phyloP scores from a whole-genome alignment of 2,329 filamentous ascomycete genomes.

The Juglanconis juglandina region DNA sequence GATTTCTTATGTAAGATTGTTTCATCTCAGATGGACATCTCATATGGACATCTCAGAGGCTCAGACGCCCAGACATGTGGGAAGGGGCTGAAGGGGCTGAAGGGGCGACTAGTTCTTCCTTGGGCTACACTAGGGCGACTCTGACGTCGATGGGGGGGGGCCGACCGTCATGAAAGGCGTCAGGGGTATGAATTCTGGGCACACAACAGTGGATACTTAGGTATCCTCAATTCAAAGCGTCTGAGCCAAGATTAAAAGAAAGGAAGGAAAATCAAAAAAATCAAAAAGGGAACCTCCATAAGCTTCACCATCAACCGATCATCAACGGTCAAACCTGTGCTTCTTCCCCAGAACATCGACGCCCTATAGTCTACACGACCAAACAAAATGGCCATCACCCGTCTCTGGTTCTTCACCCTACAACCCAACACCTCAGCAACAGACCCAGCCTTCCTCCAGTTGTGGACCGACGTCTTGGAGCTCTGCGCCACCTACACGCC shows the following conservation, averaged over 20 bases:
- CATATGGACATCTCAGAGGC: no score
- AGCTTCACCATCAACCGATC: background rate
- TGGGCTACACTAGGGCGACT: background rate
- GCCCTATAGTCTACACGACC: background rate
- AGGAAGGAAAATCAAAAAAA: background rate
- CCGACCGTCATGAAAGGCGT: background rate
- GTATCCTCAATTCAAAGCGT: background rate
- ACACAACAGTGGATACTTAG: no score
- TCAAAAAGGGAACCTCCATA: background rate
- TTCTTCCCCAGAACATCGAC: background rate
- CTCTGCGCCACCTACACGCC: slow-evolving; percentile 16
- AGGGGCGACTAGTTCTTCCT: background rate
- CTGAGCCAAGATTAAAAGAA: background rate
- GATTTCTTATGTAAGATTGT: no score
- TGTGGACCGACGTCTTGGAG: slow-evolving; percentile 15
- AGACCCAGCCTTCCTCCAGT: slow-evolving; percentile 12
- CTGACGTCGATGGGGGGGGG: background rate
- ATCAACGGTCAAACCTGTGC: background rate
- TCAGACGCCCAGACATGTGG: background rate
- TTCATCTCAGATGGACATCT: no score
- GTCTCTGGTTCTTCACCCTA: slow-evolving; percentile 19
- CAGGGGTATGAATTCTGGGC: background rate
- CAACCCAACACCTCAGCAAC: slow-evolving; percentile 1
- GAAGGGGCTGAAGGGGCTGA: background rate
- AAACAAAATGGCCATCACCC: slow-evolving; percentile 14